Conservation (phyloP, 129 eudicot species). For the Dittrichia graveolens region DNA sequence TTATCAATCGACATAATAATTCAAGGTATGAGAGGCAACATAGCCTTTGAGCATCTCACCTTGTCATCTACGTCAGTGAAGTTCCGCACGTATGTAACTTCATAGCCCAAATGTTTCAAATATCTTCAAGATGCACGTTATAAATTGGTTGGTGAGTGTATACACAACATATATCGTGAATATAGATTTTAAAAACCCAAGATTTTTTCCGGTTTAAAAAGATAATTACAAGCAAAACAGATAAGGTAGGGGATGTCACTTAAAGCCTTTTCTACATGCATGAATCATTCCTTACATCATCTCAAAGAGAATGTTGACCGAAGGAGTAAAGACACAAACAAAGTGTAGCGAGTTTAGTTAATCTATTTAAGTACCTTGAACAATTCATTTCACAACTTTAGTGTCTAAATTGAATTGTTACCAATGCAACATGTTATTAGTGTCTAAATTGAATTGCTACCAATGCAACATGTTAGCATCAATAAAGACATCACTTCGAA, state of each 20-base stretch:
- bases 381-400: conserved; percentile 2
- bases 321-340: background rate
- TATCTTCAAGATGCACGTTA: conserved; percentile 47
- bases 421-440: background rate
- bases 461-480: background rate
- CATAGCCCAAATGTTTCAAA: conserved; percentile 72
- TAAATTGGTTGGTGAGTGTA: conserved; percentile 3
- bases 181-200: background rate
- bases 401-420: background rate
- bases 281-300: background rate
- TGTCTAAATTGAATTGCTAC: background rate
- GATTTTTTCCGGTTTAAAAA: background rate
- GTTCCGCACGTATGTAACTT: conserved; percentile 76
- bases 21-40: background rate
- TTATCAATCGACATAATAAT: background rate
- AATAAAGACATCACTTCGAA: no score
- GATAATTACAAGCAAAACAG: background rate
- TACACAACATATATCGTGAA: conserved; percentile 1
- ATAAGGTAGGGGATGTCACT: background rate
- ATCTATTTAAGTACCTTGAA: background rate
- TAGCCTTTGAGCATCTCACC: conserved; percentile 49
- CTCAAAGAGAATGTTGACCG: background rate
- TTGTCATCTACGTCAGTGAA: conserved; percentile 95
- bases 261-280: conserved; percentile 11
- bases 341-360: background rate